Evolutionary conservation across 140 eudicot species (phyloP).

Genomic region (Stevia rebaudiana): DNA sequence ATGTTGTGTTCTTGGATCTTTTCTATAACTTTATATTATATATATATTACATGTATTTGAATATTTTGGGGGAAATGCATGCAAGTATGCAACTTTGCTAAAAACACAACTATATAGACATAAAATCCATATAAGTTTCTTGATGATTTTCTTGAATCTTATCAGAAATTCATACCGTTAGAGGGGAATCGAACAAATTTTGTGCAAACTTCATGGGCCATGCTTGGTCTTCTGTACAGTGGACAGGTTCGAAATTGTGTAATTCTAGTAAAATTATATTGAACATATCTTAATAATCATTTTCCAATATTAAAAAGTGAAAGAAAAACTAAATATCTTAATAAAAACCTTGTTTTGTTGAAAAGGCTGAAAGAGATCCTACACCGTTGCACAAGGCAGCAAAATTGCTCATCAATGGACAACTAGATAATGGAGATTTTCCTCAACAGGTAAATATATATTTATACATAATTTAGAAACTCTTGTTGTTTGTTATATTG

Average conservation of each 20-base stretch:
- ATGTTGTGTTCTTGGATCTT: no score
- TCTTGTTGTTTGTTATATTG: neutral
- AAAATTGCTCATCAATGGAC: constrained; percentile 52
- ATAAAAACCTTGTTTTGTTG: neutral
- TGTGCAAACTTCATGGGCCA: constrained; percentile 70
- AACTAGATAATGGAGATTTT: constrained; percentile 57
- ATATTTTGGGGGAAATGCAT: no score
- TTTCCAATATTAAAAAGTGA: neutral
- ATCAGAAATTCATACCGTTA: constrained; percentile 47
- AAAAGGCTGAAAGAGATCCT: constrained; percentile 49
- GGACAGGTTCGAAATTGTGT: constrained; percentile 39
- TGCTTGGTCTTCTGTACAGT: constrained; percentile 47
- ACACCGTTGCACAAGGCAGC: constrained; percentile 53
- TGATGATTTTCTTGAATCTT: neutral
- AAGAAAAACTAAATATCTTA: neutral
- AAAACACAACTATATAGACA: no score
- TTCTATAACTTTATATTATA: no score
- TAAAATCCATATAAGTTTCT: neutral
- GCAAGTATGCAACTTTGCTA: no score
- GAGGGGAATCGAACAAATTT: constrained; percentile 56
- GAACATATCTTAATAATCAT: neutral
- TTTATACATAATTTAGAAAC: no score
- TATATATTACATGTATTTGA: no score
- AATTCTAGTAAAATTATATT: neutral
- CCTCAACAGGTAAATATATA: constrained; percentile 47